A percentile compares a stretch with the other conserved stretches of the same genome.
Evolutionary conservation across 345 rosid species (phyloP).

Genomic region (Rubroshorea leprosula): DNA sequence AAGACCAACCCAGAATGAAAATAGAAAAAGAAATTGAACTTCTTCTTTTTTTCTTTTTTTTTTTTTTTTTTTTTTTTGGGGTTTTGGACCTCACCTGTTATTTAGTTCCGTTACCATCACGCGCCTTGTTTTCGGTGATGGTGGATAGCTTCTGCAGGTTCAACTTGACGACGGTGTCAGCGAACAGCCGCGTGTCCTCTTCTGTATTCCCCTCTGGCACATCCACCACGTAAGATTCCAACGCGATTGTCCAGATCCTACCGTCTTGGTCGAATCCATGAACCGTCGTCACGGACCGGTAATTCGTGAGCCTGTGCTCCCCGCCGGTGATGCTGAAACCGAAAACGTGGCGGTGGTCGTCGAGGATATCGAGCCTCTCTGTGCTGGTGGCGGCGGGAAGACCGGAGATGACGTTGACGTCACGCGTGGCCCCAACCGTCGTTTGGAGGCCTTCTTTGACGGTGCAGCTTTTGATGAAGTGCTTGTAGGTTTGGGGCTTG

Average conservation of each 20-base stretch:
- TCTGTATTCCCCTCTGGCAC: slow-evolving; percentile 89
- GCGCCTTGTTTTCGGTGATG: slow-evolving; percentile 54
- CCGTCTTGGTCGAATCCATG: slow-evolving; percentile 49
- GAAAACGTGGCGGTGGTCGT: slow-evolving; percentile 37
- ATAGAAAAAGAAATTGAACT: too few relatives aligned
- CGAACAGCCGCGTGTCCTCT: slow-evolving; percentile 84
- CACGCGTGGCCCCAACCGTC: slow-evolving; percentile 49
- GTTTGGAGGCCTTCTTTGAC: slow-evolving; percentile 32
- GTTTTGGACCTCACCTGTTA: slow-evolving; percentile 28
- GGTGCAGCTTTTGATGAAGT: slow-evolving; percentile 60
- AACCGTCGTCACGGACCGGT: slow-evolving; percentile 68
- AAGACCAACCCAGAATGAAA: neutral
- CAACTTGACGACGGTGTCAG: slow-evolving; percentile 74
- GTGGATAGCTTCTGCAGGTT: slow-evolving; percentile 81
- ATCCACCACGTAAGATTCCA: slow-evolving; percentile 86
- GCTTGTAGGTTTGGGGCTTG: slow-evolving; percentile 56
- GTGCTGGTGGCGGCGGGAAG: slow-evolving; percentile 59
- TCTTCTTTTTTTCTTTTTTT: neutral
- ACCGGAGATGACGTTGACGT: slow-evolving; percentile 61
- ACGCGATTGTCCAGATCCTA: slow-evolving; percentile 56
- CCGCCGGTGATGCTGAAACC: slow-evolving; percentile 47
- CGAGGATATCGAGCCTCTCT: slow-evolving; percentile 53
- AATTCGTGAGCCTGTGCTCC: slow-evolving; percentile 56
- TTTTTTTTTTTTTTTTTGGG: too few relatives aligned
- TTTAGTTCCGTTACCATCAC: slow-evolving; percentile 26